phyloP scores from a whole-genome alignment of 768 basidiomycete species.

The Vararia minispora region DNA sequence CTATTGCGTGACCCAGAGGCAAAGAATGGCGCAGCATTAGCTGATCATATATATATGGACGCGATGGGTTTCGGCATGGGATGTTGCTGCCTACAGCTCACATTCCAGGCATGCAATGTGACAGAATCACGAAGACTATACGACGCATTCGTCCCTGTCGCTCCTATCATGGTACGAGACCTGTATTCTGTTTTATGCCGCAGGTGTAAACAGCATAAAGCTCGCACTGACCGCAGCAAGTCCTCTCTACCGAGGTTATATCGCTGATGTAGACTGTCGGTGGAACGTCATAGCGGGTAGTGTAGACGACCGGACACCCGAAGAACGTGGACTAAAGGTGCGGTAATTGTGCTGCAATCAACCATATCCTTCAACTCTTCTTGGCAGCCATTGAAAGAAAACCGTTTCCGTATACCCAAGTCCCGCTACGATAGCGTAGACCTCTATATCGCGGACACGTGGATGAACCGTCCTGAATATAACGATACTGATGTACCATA shows the following conservation, averaged over 20 bases:
- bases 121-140: slow-evolving; percentile 88
- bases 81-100: slow-evolving; percentile 94
- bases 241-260: slow-evolving; percentile 88
- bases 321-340: slow-evolving; percentile 86
- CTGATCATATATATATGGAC: slow-evolving; percentile 93
- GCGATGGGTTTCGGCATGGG: slow-evolving; percentile 99
- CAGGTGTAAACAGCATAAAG: slow-evolving; percentile 27
- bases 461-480: slow-evolving; percentile 86
- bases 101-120: slow-evolving; percentile 95
- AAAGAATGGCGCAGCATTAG: slow-evolving; percentile 76
- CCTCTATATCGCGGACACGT: slow-evolving; percentile 79
- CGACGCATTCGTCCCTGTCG: slow-evolving; percentile 90
- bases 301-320: slow-evolving; percentile 93
- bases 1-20: slow-evolving; percentile 57
- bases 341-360: slow-evolving; percentile 6
- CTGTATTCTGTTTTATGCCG: not conserved
- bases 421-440: slow-evolving; percentile 97
- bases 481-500: slow-evolving; percentile 81
- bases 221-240: slow-evolving; percentile 91
- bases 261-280: slow-evolving; percentile 94
- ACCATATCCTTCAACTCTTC: slow-evolving; percentile 2
- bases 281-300: slow-evolving; percentile 99
- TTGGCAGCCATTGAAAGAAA: slow-evolving; percentile 61
- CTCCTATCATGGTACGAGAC: slow-evolving; percentile 77
- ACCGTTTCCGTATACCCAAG: slow-evolving; percentile 78